phyloP scores from a whole-genome alignment of 768 basidiomycete genomes.

The Pulveroboletus sp. region DNA sequence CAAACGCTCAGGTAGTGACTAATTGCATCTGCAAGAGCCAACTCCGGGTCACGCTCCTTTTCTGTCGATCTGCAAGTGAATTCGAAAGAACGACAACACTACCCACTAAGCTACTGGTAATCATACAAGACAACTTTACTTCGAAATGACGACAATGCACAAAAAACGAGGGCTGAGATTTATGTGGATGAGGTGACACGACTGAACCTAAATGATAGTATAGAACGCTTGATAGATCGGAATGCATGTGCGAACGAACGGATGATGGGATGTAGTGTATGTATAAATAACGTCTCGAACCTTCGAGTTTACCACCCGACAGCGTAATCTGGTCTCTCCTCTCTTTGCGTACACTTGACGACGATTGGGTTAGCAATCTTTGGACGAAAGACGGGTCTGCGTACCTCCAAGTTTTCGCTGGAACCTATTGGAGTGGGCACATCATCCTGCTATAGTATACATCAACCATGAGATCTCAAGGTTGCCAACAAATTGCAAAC shows the following conservation, averaged over 20 bases:
- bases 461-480: neutral
- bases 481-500: slow-evolving; percentile 4
- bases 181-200: neutral
- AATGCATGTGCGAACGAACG: neutral
- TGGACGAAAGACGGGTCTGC: neutral
- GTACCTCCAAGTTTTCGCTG: slow-evolving; percentile 7
- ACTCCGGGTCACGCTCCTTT: too few species aligned
- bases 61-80: neutral
- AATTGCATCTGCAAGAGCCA: too few species aligned
- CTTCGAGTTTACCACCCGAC: slow-evolving; percentile 6
- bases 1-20: too few species aligned
- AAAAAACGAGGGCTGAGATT: neutral
- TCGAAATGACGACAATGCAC: neutral
- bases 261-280: neutral
- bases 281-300: neutral
- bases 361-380: neutral
- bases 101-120: too few species aligned
- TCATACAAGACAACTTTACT: too few species aligned
- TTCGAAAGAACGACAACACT: neutral
- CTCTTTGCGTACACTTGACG: neutral
- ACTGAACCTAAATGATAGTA: slow-evolving; percentile 1
- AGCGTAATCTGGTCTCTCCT: slow-evolving; percentile 5
- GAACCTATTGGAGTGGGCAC: neutral
- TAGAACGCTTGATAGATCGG: neutral
- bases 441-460: neutral